Evolutionary conservation across 2,329 filamentous ascomycete species (phyloP).

Genomic region (Aspergillus sp.): DNA sequence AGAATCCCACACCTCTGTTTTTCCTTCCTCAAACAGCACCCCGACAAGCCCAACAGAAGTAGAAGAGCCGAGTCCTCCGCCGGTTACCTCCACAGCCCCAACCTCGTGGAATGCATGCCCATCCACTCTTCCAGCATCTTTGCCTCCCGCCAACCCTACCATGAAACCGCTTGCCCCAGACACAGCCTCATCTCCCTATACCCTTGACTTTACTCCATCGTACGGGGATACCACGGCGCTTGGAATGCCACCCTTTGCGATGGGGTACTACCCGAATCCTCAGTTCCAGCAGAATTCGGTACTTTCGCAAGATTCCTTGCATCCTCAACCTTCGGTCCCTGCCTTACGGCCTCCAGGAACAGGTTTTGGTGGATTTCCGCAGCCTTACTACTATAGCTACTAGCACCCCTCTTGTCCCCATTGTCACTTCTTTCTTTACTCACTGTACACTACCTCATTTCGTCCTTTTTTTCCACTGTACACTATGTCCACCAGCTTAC

Average conservation of each 20-base stretch:
- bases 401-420: conserved; percentile 15
- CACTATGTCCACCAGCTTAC: background rate
- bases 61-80: background rate
- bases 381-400: conserved; percentile 36
- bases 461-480: background rate
- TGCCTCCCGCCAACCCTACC: conserved; percentile 18
- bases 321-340: conserved; percentile 16
- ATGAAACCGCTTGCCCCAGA: conserved; percentile 4
- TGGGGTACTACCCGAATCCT: conserved; percentile 22
- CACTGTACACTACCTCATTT: background rate
- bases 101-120: conserved; percentile 20
- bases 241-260: conserved; percentile 18
- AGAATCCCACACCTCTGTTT: conserved; percentile 30
- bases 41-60: conserved; percentile 7
- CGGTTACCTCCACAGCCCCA: background rate
- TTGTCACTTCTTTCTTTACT: background rate
- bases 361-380: conserved; percentile 24
- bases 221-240: conserved; percentile 11
- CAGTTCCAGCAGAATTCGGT: background rate
- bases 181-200: conserved; percentile 36
- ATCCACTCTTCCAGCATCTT: conserved; percentile 5
- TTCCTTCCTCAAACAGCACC: conserved; percentile 22
- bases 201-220: conserved; percentile 43
- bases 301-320: conserved; percentile 12
- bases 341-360: conserved; percentile 21